A percentile compares a stretch with the other conserved stretches of the same genome.
Evolutionary conservation across 768 basidiomycete genomes (phyloP).

Genomic region (Xanthoconium stramineum): DNA sequence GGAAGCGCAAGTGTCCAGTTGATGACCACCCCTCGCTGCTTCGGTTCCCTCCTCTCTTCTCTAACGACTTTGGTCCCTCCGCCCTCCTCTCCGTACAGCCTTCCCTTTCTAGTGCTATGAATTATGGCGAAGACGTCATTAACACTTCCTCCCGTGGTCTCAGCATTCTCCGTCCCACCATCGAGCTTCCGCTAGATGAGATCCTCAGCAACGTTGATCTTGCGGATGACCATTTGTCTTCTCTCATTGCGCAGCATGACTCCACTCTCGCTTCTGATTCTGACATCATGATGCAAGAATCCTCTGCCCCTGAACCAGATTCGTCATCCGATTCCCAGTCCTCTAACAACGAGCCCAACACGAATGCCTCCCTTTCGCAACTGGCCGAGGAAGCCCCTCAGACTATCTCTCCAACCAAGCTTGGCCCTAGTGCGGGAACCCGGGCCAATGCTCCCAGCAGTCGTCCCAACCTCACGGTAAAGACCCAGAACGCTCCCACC

Average conservation of each 20-base stretch:
- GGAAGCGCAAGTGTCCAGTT: slow-evolving; percentile 25
- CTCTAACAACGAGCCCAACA: neutral
- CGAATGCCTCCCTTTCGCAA: slow-evolving; percentile 31
- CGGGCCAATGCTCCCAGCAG: slow-evolving; percentile 41
- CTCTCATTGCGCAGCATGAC: slow-evolving; percentile 8
- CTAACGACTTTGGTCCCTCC: slow-evolving; percentile 71
- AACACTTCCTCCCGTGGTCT: slow-evolving; percentile 49
- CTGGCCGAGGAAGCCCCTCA: slow-evolving; percentile 40
- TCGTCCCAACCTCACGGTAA: slow-evolving; percentile 60
- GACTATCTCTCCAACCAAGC: slow-evolving; percentile 56
- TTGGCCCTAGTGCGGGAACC: slow-evolving; percentile 53
- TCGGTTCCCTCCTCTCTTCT: slow-evolving; percentile 72
- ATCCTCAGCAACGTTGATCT: slow-evolving; percentile 44
- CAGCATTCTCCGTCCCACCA: slow-evolving; percentile 70
- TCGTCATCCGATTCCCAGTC: slow-evolving; percentile 12
- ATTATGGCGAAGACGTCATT: slow-evolving; percentile 74
- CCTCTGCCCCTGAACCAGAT: slow-evolving; percentile 11
- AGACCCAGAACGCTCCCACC: slow-evolving; percentile 45
- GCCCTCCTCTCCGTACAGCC: slow-evolving; percentile 69
- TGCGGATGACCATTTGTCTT: slow-evolving; percentile 15
- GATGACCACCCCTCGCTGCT: slow-evolving; percentile 43
- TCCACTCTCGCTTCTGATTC: slow-evolving; percentile 6
- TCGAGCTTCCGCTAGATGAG: slow-evolving; percentile 84
- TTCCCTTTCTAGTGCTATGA: slow-evolving; percentile 63
- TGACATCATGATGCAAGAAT: slow-evolving; percentile 30